Conservation (phyloP, 164 flowering plant genomes). For the Cinnamomum micranthum region DNA sequence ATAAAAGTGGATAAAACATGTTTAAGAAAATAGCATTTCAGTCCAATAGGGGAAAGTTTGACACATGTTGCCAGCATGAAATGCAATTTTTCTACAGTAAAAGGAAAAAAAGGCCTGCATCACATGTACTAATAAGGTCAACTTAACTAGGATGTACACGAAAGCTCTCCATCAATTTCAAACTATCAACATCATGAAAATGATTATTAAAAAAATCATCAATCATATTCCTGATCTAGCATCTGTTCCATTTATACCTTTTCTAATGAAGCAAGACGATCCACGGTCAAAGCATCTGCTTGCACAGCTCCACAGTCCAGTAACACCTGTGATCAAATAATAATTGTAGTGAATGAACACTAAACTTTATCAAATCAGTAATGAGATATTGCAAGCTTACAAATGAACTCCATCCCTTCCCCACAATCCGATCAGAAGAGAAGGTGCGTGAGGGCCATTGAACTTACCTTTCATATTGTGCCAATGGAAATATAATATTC, state of each 20-base stretch:
- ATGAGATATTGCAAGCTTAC: not conserved
- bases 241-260: constrained; percentile 43
- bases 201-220: not conserved
- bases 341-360: not conserved
- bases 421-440: not conserved
- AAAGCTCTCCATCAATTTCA: not conserved
- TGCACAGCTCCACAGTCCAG: constrained; percentile 99
- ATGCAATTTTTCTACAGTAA: not conserved
- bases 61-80: not conserved
- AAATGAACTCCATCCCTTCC: not conserved
- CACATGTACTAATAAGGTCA: not conserved
- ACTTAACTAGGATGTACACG: not conserved
- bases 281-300: constrained; percentile 98
- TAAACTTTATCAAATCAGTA: not conserved
- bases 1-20: not conserved
- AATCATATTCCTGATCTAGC: not conserved
- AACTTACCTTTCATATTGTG: not conserved
- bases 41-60: not conserved
- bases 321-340: constrained; percentile 47
- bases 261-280: constrained; percentile 92
- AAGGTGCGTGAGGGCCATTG: not conserved
- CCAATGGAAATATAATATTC: not conserved
- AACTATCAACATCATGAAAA: not conserved
- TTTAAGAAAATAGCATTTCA: not conserved
- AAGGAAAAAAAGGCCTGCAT: not conserved